These are phyloP conservation scores for Linnemannia zychae DNA, from an alignment of 192 early-diverging fungal species.

Conservation along the genomic window DNA sequence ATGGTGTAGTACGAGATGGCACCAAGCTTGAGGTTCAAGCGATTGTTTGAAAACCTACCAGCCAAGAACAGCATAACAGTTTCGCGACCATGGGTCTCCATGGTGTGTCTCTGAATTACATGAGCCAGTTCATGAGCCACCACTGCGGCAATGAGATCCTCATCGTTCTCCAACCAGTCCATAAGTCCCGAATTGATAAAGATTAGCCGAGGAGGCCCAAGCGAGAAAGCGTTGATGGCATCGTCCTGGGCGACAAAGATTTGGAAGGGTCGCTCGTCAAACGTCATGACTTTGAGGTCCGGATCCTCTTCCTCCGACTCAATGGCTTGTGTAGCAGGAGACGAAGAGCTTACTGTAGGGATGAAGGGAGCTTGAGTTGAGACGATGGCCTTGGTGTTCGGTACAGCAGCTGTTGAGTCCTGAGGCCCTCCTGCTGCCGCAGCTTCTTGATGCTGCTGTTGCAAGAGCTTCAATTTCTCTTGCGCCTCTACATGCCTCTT, in stretches of 20 bases:
- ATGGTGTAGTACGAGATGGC: neutral
- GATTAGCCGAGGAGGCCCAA: constrained; percentile 49
- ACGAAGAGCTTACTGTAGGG: neutral
- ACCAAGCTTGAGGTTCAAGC: neutral
- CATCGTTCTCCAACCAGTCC: constrained; percentile 58
- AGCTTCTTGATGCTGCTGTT: neutral
- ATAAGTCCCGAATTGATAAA: constrained; percentile 53
- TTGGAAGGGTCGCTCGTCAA: constrained; percentile 48
- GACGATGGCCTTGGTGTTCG: constrained; percentile 27
- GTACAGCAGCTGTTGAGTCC: neutral
- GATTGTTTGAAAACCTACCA: constrained; percentile 34
- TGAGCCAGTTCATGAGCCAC: constrained; percentile 71
- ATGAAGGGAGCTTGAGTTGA: constrained; percentile 15
- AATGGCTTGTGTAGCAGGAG: neutral
- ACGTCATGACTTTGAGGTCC: constrained; percentile 20
- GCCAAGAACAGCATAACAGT: constrained; percentile 63
- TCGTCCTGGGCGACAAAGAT: constrained; percentile 54
- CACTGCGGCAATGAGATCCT: constrained; percentile 63
- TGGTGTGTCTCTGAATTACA: constrained; percentile 67
- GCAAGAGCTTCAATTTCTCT: constrained; percentile 15
- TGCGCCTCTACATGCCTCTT: constrained; percentile 37
- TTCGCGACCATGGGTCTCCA: constrained; percentile 66
- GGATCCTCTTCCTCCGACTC: constrained; percentile 26
- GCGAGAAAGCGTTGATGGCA: constrained; percentile 49
- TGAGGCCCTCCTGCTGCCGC: neutral